These are phyloP conservation scores for Penicillium rolfsii DNA, from an alignment of 2,329 filamentous ascomycete genomes.

Conservation along the genomic window DNA sequence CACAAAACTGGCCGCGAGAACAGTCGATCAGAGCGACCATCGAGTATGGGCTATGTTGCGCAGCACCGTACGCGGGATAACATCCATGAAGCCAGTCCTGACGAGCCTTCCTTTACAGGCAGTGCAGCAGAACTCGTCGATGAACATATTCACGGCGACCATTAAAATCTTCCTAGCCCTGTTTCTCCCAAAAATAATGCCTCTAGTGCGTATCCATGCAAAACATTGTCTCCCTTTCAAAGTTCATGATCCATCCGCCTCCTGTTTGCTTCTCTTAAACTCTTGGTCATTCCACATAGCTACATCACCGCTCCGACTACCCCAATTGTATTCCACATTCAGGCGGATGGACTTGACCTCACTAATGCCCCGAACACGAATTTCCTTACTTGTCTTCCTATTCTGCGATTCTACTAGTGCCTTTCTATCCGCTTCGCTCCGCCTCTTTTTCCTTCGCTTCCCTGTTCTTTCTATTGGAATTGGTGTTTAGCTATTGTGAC, in stretches of 20 bases:
- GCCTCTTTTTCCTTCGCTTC: not conserved
- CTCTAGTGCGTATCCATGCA: constrained; percentile 2
- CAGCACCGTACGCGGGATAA: constrained; percentile 54
- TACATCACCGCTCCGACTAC: constrained; percentile 2
- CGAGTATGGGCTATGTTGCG: constrained; percentile 55
- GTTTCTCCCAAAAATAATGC: constrained; percentile 1
- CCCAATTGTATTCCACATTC: constrained; percentile 8
- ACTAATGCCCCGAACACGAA: constrained; percentile 25
- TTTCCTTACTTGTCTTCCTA: constrained; percentile 25
- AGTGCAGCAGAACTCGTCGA: constrained; percentile 52
- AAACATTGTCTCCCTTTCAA: not conserved
- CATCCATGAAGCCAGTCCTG: constrained; percentile 48
- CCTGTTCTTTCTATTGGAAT: not conserved
- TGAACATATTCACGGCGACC: constrained; percentile 30
- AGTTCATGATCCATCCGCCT: not conserved
- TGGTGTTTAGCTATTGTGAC: not conserved
- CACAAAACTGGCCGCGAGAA: constrained; percentile 35
- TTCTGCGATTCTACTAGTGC: not conserved
- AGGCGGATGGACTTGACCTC: constrained; percentile 17
- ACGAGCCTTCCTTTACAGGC: constrained; percentile 43
- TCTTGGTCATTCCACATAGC: not conserved
- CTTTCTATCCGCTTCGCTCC: not conserved
- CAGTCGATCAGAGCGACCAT: constrained; percentile 44
- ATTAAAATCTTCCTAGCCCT: constrained; percentile 12
- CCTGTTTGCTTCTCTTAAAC: not conserved